Evolutionary conservation across 148 eudicot species (phyloP), one percentile per base, ranked within the genome.

Genomic region (Rhododendron molle): DNA sequence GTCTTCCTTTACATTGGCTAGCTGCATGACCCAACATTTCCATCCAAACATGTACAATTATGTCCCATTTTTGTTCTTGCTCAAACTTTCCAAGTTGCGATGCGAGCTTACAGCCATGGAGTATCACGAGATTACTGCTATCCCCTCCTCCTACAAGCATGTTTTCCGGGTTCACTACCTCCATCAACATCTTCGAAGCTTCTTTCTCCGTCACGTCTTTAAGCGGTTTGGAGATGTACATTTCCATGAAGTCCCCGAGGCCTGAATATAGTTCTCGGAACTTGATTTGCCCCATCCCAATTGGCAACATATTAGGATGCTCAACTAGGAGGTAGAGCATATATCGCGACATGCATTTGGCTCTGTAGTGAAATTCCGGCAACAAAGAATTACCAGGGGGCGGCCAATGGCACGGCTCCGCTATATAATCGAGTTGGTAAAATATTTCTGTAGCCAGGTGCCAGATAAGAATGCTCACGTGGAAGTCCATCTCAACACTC

Each of bases 281-380:
- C 78, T 91, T 79, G 18, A 89, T 91, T 84, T 86, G 78, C 30
- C 93, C 93, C 54, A 89, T 89, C n/a, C 90, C 93, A 15, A 87
- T 88, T 0, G 93, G 91, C 84, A 91, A 85, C 93, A 91, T 89
- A 83, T 74, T 86, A 65, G 93, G 93, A 34, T 90, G 84, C 88
- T 87, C 81, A 23, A 81, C 87, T 43, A 89, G 87, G 20, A 91
- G 90, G 92, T 50, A 50, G 54, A 50, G 54, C 54, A 50, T 50
- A 50, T 50, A 50, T 50, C 0, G 54, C 16, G 54, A 87, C 82
- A 91, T 38, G 7, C 76, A 77, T 58, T 84, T 91, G 84, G 89
- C 85, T 32, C 76, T 85, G 26, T 36, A 0, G 13, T 69, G 74
- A 10, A n/a, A 34, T 34, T 34, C 34, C n/a, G n/a, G n/a, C n/a